Evolutionary conservation across 2,329 filamentous ascomycete species (phyloP).

Genomic region (Microdochium nivale): DNA sequence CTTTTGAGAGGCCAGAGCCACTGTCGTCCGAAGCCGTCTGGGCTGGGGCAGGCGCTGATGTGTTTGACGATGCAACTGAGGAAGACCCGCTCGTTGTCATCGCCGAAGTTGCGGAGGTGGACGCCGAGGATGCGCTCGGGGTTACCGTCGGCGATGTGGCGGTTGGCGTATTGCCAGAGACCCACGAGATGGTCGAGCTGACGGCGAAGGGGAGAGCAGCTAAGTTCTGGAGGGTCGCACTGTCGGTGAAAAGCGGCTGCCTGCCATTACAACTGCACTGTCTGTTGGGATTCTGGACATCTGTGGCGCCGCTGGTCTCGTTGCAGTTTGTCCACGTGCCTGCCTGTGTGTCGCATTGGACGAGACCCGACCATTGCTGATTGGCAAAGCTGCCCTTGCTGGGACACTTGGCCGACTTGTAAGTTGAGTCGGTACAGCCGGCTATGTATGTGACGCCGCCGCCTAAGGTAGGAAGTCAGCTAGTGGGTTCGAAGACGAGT

Average conservation of each 20-base stretch:
- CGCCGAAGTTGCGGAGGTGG: neutral
- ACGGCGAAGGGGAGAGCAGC: constrained; percentile 5
- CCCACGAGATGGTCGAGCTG: constrained; percentile 8
- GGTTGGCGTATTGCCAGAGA: constrained; percentile 2
- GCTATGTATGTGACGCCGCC: constrained; percentile 9
- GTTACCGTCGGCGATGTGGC: neutral
- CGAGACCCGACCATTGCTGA: constrained; percentile 9
- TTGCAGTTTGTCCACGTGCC: constrained; percentile 9
- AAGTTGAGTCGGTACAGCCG: constrained; percentile 12
- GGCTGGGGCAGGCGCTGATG: neutral
- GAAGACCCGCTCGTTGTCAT: neutral
- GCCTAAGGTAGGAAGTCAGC: neutral
- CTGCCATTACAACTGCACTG: constrained; percentile 5
- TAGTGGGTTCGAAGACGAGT: neutral
- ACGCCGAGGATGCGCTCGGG: neutral
- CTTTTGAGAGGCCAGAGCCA: constrained; percentile 2
- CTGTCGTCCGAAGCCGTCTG: constrained; percentile 1
- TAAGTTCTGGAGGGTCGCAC: constrained; percentile 2
- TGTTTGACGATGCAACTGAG: neutral
- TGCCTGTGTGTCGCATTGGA: constrained; percentile 4
- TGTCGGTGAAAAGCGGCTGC: constrained; percentile 4
- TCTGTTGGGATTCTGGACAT: constrained; percentile 1
- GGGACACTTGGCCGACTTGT: constrained; percentile 5
- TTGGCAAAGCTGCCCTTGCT: constrained; percentile 5
- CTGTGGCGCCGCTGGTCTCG: constrained; percentile 2